Percentiles rank a stretch among this genome's conserved stretches.
These are phyloP conservation scores for Leccinum variabile DNA, from an alignment of 1,284 basidiomycete genomes.

Conservation along the genomic window DNA sequence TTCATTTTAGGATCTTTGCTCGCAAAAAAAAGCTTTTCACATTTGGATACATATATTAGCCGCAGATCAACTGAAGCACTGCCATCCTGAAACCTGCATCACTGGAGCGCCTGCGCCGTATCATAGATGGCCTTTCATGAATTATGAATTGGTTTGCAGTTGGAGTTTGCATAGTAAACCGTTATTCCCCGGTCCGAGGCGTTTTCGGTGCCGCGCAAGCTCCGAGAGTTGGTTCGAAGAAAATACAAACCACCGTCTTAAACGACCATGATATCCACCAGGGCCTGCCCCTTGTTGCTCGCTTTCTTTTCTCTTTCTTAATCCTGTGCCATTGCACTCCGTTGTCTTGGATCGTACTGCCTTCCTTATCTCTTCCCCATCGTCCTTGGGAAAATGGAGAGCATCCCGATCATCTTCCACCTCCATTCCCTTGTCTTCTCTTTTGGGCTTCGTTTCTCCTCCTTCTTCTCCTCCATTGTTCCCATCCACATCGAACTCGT, in stretches of 20 bases:
- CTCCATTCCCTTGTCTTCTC: slow-evolving; percentile 66
- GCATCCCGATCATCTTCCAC: slow-evolving; percentile 74
- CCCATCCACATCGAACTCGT: slow-evolving; percentile 20
- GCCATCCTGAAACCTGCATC: not conserved
- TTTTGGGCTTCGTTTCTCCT: slow-evolving; percentile 14
- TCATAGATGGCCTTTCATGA: not conserved
- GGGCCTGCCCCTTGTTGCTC: slow-evolving; percentile 32
- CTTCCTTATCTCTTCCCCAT: slow-evolving; percentile 71
- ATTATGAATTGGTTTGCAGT: not conserved
- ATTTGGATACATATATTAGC: not conserved
- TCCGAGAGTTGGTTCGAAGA: not conserved
- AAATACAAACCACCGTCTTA: slow-evolving; percentile 24
- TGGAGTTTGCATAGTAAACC: no score
- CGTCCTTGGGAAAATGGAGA: slow-evolving; percentile 77
- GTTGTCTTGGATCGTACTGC: slow-evolving; percentile 82
- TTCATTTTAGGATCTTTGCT: not conserved
- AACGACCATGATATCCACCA: slow-evolving; percentile 1
- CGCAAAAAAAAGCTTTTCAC: not conserved
- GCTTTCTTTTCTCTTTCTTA: slow-evolving; percentile 70
- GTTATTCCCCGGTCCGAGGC: no score
- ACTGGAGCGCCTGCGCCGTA: not conserved
- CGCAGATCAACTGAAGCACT: slow-evolving; percentile 1
- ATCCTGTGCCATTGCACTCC: slow-evolving; percentile 68
- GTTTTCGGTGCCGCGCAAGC: not conserved
- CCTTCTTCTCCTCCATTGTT: slow-evolving; percentile 21